Percentiles rank a stretch among this genome's conserved stretches.
phyloP scores from a whole-genome alignment of 352 stramenopile species.

The Globisporangium nagaii region DNA sequence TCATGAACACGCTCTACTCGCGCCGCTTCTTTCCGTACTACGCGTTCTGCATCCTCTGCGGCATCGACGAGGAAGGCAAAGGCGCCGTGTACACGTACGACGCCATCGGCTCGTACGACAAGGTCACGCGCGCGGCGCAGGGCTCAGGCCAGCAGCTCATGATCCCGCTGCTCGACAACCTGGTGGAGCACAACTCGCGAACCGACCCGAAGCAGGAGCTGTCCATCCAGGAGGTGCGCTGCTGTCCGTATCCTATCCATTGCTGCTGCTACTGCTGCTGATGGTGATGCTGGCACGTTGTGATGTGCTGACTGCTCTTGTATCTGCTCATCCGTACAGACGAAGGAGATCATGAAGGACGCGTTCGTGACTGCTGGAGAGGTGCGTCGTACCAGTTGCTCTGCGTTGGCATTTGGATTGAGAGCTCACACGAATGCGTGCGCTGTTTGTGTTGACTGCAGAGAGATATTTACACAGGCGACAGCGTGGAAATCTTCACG shows the following conservation, averaged over 20 bases:
- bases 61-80: constrained; percentile 95
- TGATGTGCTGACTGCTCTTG: background rate
- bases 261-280: background rate
- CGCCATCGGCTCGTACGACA: constrained; percentile 91
- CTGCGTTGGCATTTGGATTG: background rate
- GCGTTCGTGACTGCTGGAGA: constrained; percentile 97
- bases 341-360: constrained; percentile 99
- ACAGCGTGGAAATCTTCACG: constrained; percentile 96
- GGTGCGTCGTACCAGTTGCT: constrained; percentile 25
- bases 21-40: constrained; percentile 99
- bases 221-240: constrained; percentile 77
- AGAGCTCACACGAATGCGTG: background rate
- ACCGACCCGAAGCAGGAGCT: constrained; percentile 91
- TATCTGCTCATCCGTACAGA: too few species aligned
- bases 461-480: constrained; percentile 99
- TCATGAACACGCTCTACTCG: constrained; percentile 98
- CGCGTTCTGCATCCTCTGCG: constrained; percentile 96
- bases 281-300: background rate
- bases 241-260: background rate
- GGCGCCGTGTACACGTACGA: constrained; percentile 98
- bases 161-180: constrained; percentile 98
- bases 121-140: constrained; percentile 66
- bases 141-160: constrained; percentile 95
- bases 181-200: constrained; percentile 90
- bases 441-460: constrained; percentile 13